Base-by-base conservation (phyloP, 352 stramenopile species). In the Pythium coloratum region DNA sequence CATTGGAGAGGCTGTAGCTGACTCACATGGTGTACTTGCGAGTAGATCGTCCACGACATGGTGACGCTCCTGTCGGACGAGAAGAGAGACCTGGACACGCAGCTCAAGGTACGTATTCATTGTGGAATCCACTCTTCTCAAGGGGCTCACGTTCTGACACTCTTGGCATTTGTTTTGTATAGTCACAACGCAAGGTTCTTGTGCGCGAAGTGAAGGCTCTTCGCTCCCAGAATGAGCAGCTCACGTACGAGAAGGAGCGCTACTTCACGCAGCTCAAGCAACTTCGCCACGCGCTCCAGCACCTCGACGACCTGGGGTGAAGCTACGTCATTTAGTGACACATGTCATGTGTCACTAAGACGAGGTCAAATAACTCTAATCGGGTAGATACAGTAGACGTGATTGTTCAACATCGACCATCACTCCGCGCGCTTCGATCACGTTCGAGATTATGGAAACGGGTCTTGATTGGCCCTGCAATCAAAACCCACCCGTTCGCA, bases 41-140 rank as follows among this genome's bases (percentile, higher is more conserved):
- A 46, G 18, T 47, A 94, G 86, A 90, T 94, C 14, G 75, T 93
- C 16, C 66, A 95, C 72, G 86, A 95, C 62, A 95, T 95, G 84
- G 80, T 93, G 20, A 72, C 79, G 24, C 63, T 92, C 24, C 64
- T 95, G 12, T 77, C 81, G 0, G 80, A 91, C 16, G 86, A 95
- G 69, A 95, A 95, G 59, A 76, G 81, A 30, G 83, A 90, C 46
- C 73, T 95, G 5, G 82, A 93, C 62, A 59, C 76, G 2, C 86
- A 95, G 59, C 59, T 93, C 28, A 75, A 82, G 69, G 78, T 84
- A 69, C 62, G 59, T 53, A 12, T 20, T 24, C 9, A 44, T 33
- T 0, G 20, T 24, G 20, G 20, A 24, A 24, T 24, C 20, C 20
- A 24, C 20, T 24, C 20, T 24, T 24, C 20, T 24, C 20, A 24